Conservation (phyloP, 1,284 basidiomycete genomes). For the Naganishia albida region DNA sequence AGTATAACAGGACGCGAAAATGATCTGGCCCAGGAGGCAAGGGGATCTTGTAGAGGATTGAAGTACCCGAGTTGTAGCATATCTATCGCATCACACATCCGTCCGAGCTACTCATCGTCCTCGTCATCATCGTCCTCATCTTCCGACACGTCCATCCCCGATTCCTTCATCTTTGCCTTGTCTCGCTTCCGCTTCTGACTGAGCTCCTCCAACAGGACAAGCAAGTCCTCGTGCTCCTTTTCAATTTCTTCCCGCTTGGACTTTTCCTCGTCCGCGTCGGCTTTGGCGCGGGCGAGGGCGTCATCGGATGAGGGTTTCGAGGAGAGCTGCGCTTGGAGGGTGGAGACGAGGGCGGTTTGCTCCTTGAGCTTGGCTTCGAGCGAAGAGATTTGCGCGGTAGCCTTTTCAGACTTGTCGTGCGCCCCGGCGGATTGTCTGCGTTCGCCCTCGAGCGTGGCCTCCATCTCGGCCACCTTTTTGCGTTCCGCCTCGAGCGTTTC, state of each 20-base stretch:
- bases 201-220: constrained; percentile 91
- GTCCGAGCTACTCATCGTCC: constrained; percentile 45
- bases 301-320: constrained; percentile 8
- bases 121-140: constrained; percentile 81
- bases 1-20: constrained; percentile 11
- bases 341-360: not conserved
- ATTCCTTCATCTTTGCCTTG: constrained; percentile 71
- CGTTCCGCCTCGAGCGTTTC: constrained; percentile 6
- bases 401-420: constrained; percentile 3
- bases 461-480: constrained; percentile 14
- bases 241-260: constrained; percentile 73
- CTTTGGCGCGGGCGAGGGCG: constrained; percentile 34
- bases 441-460: not conserved
- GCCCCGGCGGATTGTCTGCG: not conserved
- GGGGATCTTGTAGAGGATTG: constrained; percentile 2
- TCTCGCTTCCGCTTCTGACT: constrained; percentile 79
- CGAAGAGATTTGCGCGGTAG: constrained; percentile 35
- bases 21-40: too few species aligned
- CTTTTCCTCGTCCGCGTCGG: constrained; percentile 61
- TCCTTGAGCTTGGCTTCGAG: constrained; percentile 31
- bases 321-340: constrained; percentile 1
- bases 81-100: not conserved
- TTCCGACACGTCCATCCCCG: constrained; percentile 83
- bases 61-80: not conserved
- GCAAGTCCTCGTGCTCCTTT: constrained; percentile 91